phyloP scores from a whole-genome alignment of 2,329 filamentous ascomycete species.

The Pseudomassariella vexata region DNA sequence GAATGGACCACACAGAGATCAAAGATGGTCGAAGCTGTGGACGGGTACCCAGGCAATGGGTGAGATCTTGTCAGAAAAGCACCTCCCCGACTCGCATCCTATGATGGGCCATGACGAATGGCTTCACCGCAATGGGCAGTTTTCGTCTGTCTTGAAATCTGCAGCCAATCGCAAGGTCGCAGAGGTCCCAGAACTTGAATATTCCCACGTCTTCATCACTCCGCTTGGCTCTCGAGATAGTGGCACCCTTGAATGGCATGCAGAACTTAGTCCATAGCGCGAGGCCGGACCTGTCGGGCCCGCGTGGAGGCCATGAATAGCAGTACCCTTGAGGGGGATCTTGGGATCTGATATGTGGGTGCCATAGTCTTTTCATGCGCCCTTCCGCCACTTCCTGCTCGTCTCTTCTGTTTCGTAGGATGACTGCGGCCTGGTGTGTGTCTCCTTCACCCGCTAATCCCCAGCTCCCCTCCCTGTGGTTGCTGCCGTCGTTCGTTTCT shows the following conservation, averaged over 20 bases:
- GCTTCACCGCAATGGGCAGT: constrained; percentile 12
- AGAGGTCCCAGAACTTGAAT: constrained; percentile 3
- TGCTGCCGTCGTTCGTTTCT: constrained; percentile 25
- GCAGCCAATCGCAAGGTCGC: constrained; percentile 14
- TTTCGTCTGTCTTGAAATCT: constrained; percentile 10
- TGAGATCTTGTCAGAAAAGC: constrained; percentile 9
- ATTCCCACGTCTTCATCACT: constrained; percentile 5
- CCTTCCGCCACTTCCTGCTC: constrained; percentile 14
- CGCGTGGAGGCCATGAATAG: constrained; percentile 20
- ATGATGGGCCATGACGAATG: constrained; percentile 9
- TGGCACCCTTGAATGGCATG: constrained; percentile 18
- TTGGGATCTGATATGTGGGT: constrained; percentile 17
- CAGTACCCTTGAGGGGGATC: constrained; percentile 11
- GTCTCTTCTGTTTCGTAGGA: constrained; percentile 24
- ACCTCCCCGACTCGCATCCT: constrained; percentile 6
- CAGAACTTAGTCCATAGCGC: constrained; percentile 19
- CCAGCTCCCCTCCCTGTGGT: constrained; percentile 17
- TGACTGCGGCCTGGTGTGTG: constrained; percentile 22
- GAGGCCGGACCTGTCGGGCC: constrained; percentile 24
- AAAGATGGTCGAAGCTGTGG: constrained; percentile 10
- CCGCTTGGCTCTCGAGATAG: constrained; percentile 11
- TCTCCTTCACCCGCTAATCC: constrained; percentile 20
- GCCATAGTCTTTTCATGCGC: constrained; percentile 20
- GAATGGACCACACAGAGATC: constrained; percentile 9
- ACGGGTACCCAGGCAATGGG: constrained; percentile 7